Evolutionary conservation across 1,284 basidiomycete genomes (phyloP), one percentile per base, ranked within the genome.

Genomic region (Ceratobasidium sp.): DNA sequence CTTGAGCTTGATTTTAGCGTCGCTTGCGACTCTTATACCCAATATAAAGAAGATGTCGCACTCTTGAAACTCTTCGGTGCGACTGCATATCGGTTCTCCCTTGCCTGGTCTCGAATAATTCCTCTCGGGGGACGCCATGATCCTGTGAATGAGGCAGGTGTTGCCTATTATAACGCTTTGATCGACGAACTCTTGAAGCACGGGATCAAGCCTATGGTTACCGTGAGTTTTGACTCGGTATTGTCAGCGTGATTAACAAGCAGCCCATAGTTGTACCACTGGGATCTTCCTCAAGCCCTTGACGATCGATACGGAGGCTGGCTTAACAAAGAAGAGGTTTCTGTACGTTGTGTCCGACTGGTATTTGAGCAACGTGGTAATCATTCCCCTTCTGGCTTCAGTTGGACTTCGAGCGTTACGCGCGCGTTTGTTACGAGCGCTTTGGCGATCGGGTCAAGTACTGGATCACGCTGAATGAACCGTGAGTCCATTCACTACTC

Each of bases 371-470:
- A n/a, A n/a, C n/a, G n/a, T n/a, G n/a, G n/a, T n/a, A n/a, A n/a
- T n/a, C n/a, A n/a, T n/a, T n/a, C n/a, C n/a, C n/a, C n/a, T n/a
- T n/a, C n/a, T n/a, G n/a, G n/a, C 14, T 21, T 10, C 79, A 84
- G 43, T 39, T 45, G 3, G 91, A 92, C 78, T 92, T 84, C 74
- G 83, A 83, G 28, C 82, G 85, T 76, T 92, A 89, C 77, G 86
- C 91, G 10, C 82, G 82, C 75, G 88, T 89, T 23, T 90, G 89
- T 79, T 93, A 92, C 78, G 83, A 88, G 65, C 83, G 86, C 9
- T 92, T 89, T 76, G 91, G 91, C 5, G 89, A 90, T 79, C 83
- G 89, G 34, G 90, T 92, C 72, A 89, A 91, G 79, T 83, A 90
- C 79, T 92, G 91, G 90, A 81, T 89, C 53, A 89, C 88, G 0